Conservation (phyloP, 1,284 basidiomycete species). For the Mycena sp. region DNA sequence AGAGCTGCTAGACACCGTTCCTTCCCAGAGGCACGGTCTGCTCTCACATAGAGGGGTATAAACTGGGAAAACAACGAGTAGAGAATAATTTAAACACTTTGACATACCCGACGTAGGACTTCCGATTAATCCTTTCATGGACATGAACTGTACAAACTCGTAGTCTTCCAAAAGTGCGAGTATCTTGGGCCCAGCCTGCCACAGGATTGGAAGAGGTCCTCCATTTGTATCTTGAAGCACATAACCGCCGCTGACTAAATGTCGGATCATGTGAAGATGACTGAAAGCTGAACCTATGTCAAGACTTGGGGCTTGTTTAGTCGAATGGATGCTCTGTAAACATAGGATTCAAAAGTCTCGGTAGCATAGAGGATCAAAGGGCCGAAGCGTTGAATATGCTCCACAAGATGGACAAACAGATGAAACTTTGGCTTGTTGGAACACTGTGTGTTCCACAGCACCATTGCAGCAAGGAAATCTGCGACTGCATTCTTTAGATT, state of each 20-base stretch:
- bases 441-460: slow-evolving; percentile 16
- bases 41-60: too few relatives aligned
- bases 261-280: slow-evolving; percentile 14
- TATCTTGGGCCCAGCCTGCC: neutral
- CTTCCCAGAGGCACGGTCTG: too few relatives aligned
- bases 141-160: slow-evolving; percentile 4
- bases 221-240: too few relatives aligned
- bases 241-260: too few relatives aligned
- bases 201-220: neutral
- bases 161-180: neutral
- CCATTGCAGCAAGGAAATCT: neutral
- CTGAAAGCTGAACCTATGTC: slow-evolving; percentile 15
- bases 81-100: too few relatives aligned
- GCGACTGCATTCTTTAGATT: neutral
- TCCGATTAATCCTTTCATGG: neutral
- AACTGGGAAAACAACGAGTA: neutral
- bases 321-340: slow-evolving; percentile 14
- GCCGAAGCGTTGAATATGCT: slow-evolving; percentile 7
- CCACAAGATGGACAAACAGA: neutral
- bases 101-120: neutral
- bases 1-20: neutral
- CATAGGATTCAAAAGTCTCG: slow-evolving; percentile 7
- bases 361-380: slow-evolving; percentile 8
- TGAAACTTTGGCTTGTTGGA: slow-evolving; percentile 22
- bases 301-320: slow-evolving; percentile 8